A percentile compares a stretch with the other conserved stretches of the same genome.
Conservation (phyloP, 495 filamentous ascomycete genomes). For the Schizothecium vesticola region DNA sequence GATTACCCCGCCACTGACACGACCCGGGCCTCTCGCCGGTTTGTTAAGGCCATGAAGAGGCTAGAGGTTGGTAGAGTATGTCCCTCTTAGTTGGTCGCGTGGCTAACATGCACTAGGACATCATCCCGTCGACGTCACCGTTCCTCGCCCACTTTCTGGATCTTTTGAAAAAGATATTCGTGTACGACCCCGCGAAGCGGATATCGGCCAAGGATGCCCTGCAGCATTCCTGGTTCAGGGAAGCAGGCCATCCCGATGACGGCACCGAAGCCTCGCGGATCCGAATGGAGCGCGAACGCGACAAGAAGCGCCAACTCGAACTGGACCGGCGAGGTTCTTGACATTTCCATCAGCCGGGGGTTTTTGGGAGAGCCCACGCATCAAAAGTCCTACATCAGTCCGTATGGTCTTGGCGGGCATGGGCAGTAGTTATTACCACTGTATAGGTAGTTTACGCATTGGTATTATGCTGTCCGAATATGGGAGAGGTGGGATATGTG, state of each 20-base stretch:
- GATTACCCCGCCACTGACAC: constrained; percentile 89
- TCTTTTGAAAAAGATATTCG: constrained; percentile 82
- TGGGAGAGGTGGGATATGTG: no score
- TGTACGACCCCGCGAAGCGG: constrained; percentile 85
- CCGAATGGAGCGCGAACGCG: constrained; percentile 46
- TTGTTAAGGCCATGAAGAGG: constrained; percentile 91
- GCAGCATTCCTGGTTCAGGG: constrained; percentile 91
- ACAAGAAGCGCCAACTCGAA: constrained; percentile 7
- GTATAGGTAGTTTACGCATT: not conserved
- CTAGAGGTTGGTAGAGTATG: constrained; percentile 58
- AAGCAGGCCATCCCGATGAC: constrained; percentile 72
- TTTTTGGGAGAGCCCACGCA: no score
- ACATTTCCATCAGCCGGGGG: not conserved
- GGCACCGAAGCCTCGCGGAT: constrained; percentile 89
- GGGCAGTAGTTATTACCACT: not conserved
- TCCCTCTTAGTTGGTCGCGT: not conserved
- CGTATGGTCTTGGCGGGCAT: not conserved
- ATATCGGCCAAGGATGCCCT: constrained; percentile 91
- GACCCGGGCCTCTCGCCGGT: constrained; percentile 80
- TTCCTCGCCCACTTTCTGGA: constrained; percentile 88
- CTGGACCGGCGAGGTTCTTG: constrained; percentile 2
- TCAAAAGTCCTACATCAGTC: not conserved
- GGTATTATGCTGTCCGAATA: not conserved
- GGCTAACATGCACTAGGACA: constrained; percentile 59
- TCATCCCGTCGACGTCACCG: constrained; percentile 69